Evolutionary conservation across 208 protist genomes (phyloP).

Genomic region (Porcisia hertigi): DNA sequence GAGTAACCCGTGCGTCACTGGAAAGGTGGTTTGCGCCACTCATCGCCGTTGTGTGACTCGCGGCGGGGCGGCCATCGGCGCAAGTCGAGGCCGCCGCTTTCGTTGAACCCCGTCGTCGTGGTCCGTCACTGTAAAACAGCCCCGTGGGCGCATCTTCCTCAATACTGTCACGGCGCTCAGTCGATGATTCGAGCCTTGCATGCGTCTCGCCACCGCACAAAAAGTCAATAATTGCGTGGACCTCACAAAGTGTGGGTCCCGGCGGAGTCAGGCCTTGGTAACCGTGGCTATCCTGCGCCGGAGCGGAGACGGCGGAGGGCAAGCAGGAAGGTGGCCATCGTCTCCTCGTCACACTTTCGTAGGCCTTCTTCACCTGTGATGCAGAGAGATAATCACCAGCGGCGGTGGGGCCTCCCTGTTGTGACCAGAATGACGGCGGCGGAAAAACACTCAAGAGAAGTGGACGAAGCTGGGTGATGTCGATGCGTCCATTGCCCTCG

Average conservation of each 20-base stretch:
- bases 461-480: conserved; percentile 35
- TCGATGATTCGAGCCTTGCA: neutral
- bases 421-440: neutral
- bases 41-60: neutral
- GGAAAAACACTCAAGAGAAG: conserved; percentile 66
- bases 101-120: neutral
- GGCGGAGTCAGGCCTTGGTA: neutral
- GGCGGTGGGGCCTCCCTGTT: neutral
- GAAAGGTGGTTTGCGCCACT: too few relatives aligned
- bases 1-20: neutral
- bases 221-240: conserved; percentile 44
- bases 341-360: conserved; percentile 29
- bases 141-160: neutral
- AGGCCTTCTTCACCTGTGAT: conserved; percentile 16
- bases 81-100: neutral
- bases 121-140: neutral
- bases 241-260: conserved; percentile 39
- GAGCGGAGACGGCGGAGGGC: neutral
- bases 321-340: conserved; percentile 1
- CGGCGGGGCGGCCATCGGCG: neutral
- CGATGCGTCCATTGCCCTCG: conserved; percentile 49
- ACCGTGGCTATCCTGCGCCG: neutral
- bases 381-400: conserved; percentile 7
- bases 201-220: neutral
- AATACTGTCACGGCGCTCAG: neutral